Conservation (phyloP, 257 asterid genomes). For the Handroanthus guayacan region DNA sequence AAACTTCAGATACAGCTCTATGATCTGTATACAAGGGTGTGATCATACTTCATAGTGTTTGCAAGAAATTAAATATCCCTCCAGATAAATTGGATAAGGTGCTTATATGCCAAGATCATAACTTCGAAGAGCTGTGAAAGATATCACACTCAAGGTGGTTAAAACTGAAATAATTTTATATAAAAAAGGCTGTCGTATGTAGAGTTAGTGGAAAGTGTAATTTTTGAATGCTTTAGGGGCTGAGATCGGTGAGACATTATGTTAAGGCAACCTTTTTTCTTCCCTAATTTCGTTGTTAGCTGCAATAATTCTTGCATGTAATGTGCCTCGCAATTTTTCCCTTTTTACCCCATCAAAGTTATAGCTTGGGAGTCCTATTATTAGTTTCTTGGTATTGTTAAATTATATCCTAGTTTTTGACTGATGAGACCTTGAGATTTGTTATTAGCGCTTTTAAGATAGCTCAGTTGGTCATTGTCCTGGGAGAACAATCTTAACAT, state of each 20-base stretch:
- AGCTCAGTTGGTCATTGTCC: constrained; percentile 9
- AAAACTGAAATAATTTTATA: neutral
- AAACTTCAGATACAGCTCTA: neutral
- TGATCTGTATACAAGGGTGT: neutral
- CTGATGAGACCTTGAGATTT: neutral
- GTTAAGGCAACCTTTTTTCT: constrained; percentile 8
- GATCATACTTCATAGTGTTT: neutral
- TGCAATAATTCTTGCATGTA: neutral
- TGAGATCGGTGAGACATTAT: neutral
- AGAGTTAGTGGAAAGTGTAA: neutral
- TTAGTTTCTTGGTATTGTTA: neutral
- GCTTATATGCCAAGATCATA: neutral
- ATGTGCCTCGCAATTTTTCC: neutral
- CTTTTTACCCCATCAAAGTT: no score
- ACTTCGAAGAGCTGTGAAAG: neutral
- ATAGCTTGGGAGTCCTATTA: neutral
- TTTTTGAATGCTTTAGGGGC: no score
- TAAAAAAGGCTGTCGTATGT: neutral
- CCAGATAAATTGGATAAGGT: neutral
- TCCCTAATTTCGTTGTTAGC: neutral
- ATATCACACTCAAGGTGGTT: neutral
- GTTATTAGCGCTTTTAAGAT: neutral
- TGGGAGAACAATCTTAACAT: neutral
- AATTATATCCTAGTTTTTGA: constrained; percentile 11
- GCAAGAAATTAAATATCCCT: neutral